Percentiles rank a stretch among this genome's conserved stretches.
These are phyloP conservation scores for Vitis riparia DNA, from an alignment of 164 flowering plant species.

Conservation along the genomic window DNA sequence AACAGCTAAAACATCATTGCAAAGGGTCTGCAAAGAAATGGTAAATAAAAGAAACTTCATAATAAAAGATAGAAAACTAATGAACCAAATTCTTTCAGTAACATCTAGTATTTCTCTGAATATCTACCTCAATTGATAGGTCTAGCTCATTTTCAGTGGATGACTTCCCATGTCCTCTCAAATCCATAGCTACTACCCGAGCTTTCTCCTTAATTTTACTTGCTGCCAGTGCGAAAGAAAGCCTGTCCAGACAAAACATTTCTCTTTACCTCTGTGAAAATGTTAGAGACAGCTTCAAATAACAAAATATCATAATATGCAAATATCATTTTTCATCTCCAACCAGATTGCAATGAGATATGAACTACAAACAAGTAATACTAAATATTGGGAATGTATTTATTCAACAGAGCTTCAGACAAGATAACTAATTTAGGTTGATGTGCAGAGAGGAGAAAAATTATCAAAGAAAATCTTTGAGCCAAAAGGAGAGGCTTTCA, in stretches of 20 bases:
- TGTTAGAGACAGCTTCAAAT: not conserved
- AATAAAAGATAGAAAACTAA: not conserved
- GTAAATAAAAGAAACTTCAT: not conserved
- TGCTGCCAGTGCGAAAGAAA: slow-evolving; percentile 88
- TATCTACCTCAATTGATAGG: slow-evolving; percentile 74
- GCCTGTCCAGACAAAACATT: slow-evolving; percentile 43
- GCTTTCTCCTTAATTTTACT: slow-evolving; percentile 80
- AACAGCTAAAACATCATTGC: slow-evolving; percentile 84
- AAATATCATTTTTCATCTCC: not conserved
- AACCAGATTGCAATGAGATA: too few relatives aligned
- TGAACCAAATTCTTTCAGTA: not conserved
- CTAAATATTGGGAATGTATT: too few relatives aligned
- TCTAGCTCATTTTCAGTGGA: slow-evolving; percentile 77
- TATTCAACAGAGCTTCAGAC: too few relatives aligned
- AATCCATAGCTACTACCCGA: slow-evolving; percentile 87
- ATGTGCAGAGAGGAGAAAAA: too few relatives aligned
- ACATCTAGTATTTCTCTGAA: not conserved
- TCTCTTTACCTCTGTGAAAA: not conserved
- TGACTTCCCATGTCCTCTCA: slow-evolving; percentile 96
- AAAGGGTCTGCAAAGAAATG: slow-evolving; percentile 61
- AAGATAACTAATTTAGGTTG: too few relatives aligned
- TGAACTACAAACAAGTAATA: too few relatives aligned
- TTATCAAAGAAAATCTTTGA: too few relatives aligned
- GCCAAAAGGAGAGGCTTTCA: too few relatives aligned
- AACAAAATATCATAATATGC: not conserved